Evolutionary conservation across 371 early-diverging fungal genomes (phyloP).

Genomic region (Mortierella sp.): DNA sequence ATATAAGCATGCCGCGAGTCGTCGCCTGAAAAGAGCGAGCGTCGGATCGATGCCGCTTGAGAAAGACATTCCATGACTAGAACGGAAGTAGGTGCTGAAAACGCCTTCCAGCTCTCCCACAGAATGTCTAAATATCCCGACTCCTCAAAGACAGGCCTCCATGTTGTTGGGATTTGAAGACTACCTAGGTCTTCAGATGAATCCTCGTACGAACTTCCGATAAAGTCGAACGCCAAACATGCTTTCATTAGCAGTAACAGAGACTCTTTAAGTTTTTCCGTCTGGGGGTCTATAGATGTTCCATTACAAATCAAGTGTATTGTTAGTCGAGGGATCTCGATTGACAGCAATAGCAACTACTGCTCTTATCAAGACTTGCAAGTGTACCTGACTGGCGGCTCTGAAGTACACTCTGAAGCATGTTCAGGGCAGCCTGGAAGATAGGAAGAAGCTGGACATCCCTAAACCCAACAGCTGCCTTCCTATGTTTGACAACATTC

Average conservation of each 20-base stretch:
- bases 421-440: slow-evolving; percentile 76
- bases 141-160: slow-evolving; percentile 82
- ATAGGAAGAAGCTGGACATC: slow-evolving; percentile 83
- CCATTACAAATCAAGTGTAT: not conserved
- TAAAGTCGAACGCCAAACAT: slow-evolving; percentile 90
- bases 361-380: not conserved
- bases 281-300: slow-evolving; percentile 58
- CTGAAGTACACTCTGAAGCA: slow-evolving; percentile 61
- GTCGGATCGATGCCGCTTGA: slow-evolving; percentile 83
- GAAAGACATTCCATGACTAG: slow-evolving; percentile 90
- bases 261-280: slow-evolving; percentile 71
- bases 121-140: slow-evolving; percentile 77
- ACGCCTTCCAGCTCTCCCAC: slow-evolving; percentile 78
- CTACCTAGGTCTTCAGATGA: slow-evolving; percentile 87
- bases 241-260: slow-evolving; percentile 76
- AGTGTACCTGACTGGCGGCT: slow-evolving; percentile 23
- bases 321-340: not conserved
- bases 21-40: slow-evolving; percentile 85
- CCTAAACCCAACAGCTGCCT: slow-evolving; percentile 84
- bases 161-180: slow-evolving; percentile 85
- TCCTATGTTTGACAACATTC: slow-evolving; percentile 68
- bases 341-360: not conserved
- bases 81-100: slow-evolving; percentile 30
- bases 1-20: slow-evolving; percentile 80
- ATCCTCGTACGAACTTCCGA: slow-evolving; percentile 89